Base-by-base conservation (phyloP, 1,284 basidiomycete species). In the Anthracocystis setariae region DNA sequence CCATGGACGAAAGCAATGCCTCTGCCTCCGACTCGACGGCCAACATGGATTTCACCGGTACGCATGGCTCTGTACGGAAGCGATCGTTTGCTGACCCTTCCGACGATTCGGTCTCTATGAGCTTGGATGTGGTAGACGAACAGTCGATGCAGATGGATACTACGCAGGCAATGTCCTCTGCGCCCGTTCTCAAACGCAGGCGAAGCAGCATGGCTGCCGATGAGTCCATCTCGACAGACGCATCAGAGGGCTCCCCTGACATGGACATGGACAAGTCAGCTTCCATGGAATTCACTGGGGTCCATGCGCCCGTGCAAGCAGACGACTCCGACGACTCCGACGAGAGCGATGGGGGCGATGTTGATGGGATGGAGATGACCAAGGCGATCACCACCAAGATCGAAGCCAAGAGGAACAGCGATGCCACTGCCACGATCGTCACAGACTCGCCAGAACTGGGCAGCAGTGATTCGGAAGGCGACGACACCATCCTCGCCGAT, bases 241-340 rank as follows among this genome's bases (percentile, higher is more conserved):
- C 38, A 0, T 47, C 37, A 9, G 43, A 38, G 37, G 60, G 59
- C 40, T 33, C 44, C 4, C 56, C 61, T 15, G 48, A n/a, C 46
- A 62, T 58, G 62, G 58, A 61, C 27, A 12, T 71, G 40, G 69
- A 66, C 33, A 44, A 62, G 42, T 59, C 58, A 13, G 56, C 54
- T n/a, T 67, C 59, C 39, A 76, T 76, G 74, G 72, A 76, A 35
- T 60, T 77, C 27, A 75, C 73, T 17, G 54, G 50, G 29, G 44
- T 63, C 32, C 63, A 64, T 35, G 49, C 64, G 17, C 53, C 51
- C 20, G 39, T 50, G 3, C 33, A 35, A 5, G 39, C 32, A 9
- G 46, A 59, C 33, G 59, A 57, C 27, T 53, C 51, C 1, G 53
- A 54, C 3, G 57, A 74, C 18, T 51, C 57, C 18, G 59, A 64